These are phyloP conservation scores for Aspergillus leporis DNA, from an alignment of 495 filamentous ascomycete genomes.

Conservation along the genomic window DNA sequence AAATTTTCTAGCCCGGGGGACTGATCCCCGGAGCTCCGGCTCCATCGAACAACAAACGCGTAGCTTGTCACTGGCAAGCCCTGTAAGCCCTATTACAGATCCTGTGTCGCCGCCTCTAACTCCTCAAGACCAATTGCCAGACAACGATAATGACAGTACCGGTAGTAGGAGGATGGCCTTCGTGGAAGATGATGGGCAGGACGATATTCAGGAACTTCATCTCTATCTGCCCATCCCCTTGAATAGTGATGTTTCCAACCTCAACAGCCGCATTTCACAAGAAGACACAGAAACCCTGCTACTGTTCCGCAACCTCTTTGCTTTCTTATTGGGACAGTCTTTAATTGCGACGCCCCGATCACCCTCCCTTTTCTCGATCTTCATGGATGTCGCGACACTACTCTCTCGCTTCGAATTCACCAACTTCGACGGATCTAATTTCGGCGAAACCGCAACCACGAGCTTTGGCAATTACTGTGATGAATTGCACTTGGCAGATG, in stretches of 20 bases:
- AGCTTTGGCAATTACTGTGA: conserved; percentile 78
- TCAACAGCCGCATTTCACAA: conserved; percentile 38
- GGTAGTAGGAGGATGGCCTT: conserved; percentile 45
- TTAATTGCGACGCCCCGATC: conserved; percentile 73
- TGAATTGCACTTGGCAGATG: conserved; percentile 74
- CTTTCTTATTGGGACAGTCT: conserved; percentile 78
- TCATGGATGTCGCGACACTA: conserved; percentile 68
- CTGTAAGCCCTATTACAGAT: conserved; percentile 37
- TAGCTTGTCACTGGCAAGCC: conserved; percentile 41
- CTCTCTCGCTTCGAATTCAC: conserved; percentile 76
- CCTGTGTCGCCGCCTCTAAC: conserved; percentile 45
- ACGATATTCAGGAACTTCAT: conserved; percentile 58
- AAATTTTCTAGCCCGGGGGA: conserved; percentile 65
- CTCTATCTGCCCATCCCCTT: conserved; percentile 68
- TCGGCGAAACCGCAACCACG: conserved; percentile 73
- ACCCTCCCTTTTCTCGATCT: conserved; percentile 68
- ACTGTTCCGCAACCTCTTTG: conserved; percentile 85
- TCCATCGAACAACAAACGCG: conserved; percentile 40
- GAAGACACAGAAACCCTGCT: conserved; percentile 70
- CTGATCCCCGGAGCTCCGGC: conserved; percentile 38
- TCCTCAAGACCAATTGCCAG: conserved; percentile 33
- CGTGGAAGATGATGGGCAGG: conserved; percentile 37
- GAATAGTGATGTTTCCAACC: conserved; percentile 47
- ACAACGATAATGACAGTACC: conserved; percentile 45
- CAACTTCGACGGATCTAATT: conserved; percentile 78